These are phyloP conservation scores for Fusarium nanum DNA, from an alignment of 2,329 filamentous ascomycete genomes.

Conservation along the genomic window DNA sequence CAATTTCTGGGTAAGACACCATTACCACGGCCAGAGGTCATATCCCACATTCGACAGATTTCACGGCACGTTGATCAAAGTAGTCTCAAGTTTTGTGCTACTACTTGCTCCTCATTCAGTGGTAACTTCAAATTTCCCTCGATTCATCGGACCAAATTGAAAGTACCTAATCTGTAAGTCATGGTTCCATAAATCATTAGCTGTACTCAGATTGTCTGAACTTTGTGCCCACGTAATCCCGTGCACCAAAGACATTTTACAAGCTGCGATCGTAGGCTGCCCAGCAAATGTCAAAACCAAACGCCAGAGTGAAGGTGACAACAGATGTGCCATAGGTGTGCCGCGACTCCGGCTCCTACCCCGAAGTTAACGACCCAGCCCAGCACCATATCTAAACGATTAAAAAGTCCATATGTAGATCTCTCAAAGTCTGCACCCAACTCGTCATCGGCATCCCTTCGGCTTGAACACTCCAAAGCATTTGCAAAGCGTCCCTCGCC, in stretches of 20 bases:
- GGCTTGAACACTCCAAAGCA: slow-evolving; percentile 57
- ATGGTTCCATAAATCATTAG: slow-evolving; percentile 7
- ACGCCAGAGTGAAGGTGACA: background rate
- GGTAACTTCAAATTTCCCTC: background rate
- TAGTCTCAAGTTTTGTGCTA: background rate
- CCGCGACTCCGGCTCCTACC: too few relatives aligned
- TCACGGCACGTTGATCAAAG: background rate
- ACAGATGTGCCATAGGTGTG: background rate
- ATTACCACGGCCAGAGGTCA: background rate
- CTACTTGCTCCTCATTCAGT: background rate
- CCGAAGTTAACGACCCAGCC: background rate
- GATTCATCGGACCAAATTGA: background rate
- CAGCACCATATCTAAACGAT: slow-evolving; percentile 49
- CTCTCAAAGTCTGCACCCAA: slow-evolving; percentile 60
- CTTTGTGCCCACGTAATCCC: background rate
- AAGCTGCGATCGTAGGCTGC: background rate
- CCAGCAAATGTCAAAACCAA: background rate
- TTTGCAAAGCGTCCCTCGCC: slow-evolving; percentile 58
- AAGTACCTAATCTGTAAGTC: background rate
- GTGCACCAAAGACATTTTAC: background rate
- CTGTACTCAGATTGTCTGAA: background rate
- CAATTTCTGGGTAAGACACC: background rate
- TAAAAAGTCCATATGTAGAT: slow-evolving; percentile 56
- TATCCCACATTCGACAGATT: background rate
- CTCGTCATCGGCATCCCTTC: slow-evolving; percentile 47